Conservation (phyloP, 768 basidiomycete genomes). For the Russula sp. region DNA sequence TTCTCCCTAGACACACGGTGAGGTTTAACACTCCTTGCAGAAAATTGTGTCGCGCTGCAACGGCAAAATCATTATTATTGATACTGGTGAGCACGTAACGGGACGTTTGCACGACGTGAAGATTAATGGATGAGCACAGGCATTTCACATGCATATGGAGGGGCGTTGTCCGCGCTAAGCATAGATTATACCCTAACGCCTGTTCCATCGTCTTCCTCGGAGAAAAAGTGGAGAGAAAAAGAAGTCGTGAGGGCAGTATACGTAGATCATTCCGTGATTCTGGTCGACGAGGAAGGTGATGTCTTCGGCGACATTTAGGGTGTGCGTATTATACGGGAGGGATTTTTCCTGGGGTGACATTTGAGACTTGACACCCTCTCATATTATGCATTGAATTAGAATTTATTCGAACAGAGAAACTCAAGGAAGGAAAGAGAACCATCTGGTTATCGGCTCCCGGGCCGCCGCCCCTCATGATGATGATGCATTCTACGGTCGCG, state of each 20-base stretch:
- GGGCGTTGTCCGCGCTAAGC: constrained; percentile 80
- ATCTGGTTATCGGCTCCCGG: background rate
- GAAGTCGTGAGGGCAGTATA: constrained; percentile 69
- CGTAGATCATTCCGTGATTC: constrained; percentile 42
- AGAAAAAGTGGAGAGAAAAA: constrained; percentile 49
- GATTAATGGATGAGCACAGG: constrained; percentile 39
- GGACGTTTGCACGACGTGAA: background rate
- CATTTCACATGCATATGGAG: constrained; percentile 96
- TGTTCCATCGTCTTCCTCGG: constrained; percentile 31
- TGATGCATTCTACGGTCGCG: too few species aligned
- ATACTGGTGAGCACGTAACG: constrained; percentile 57
- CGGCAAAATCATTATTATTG: constrained; percentile 93
- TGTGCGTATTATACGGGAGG: background rate
- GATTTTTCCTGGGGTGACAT: too few species aligned
- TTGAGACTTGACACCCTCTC: too few species aligned
- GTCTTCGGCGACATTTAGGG: constrained; percentile 15
- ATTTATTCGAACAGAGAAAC: background rate
- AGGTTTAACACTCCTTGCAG: constrained; percentile 20
- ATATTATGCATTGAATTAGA: too few species aligned
- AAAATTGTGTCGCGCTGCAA: constrained; percentile 80
- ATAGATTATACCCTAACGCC: constrained; percentile 81
- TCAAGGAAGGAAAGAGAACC: background rate
- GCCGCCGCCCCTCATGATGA: background rate
- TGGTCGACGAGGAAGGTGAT: constrained; percentile 37
- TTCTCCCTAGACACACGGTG: background rate